Percentiles rank a stretch among this genome's conserved stretches.
Evolutionary conservation across 805 yeast species (phyloP).

Genomic region (Candida caryicola): DNA sequence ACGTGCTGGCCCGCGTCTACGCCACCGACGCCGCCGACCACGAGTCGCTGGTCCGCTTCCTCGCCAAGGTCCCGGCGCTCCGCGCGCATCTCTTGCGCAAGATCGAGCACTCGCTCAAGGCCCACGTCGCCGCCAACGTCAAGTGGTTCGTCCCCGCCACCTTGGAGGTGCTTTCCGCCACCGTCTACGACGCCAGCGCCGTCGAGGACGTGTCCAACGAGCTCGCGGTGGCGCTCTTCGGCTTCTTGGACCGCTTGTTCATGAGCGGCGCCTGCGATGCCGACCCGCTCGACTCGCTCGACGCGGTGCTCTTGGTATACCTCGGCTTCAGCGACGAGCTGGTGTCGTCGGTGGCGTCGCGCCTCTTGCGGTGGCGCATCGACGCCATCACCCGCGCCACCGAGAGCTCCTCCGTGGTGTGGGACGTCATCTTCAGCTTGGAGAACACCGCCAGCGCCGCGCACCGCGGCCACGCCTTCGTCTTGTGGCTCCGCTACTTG

Average conservation of each 20-base stretch:
- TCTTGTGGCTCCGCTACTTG: slow-evolving; percentile 57
- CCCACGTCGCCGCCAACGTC: slow-evolving; percentile 7
- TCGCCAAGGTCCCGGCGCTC: slow-evolving; percentile 14
- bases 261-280: slow-evolving; percentile 14
- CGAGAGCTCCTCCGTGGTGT: slow-evolving; percentile 26
- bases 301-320: slow-evolving; percentile 26
- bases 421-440: slow-evolving; percentile 46
- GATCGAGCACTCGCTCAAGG: slow-evolving; percentile 4
- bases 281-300: too few species aligned
- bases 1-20: slow-evolving; percentile 3
- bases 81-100: slow-evolving; percentile 12
- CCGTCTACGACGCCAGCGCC: not conserved
- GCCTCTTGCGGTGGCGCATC: slow-evolving; percentile 55
- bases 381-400: slow-evolving; percentile 21
- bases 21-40: slow-evolving; percentile 5
- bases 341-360: slow-evolving; percentile 36
- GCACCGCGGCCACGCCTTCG: slow-evolving; percentile 42
- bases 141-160: slow-evolving; percentile 18
- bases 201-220: slow-evolving; percentile 11
- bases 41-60: slow-evolving; percentile 14
- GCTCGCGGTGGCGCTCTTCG: slow-evolving; percentile 21
- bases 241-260: slow-evolving; percentile 37
- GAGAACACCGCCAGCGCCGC: slow-evolving; percentile 21
- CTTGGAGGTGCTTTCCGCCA: slow-evolving; percentile 6
- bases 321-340: slow-evolving; percentile 37